Base-by-base conservation (phyloP, 2,329 filamentous ascomycete species). In the Trichothecium sympodiale region DNA sequence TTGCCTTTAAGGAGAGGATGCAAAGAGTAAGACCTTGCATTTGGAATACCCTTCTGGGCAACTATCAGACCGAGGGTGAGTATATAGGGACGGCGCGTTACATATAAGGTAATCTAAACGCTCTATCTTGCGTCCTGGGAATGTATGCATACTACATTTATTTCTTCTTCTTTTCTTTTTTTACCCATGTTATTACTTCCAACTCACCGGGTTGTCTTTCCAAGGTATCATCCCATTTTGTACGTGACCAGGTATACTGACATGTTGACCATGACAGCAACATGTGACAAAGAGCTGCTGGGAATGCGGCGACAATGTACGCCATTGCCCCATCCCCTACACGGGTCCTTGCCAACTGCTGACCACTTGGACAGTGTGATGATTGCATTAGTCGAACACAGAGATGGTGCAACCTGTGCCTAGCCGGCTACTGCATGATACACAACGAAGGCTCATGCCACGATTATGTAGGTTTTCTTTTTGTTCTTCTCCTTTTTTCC, bases 271-370 rank as follows among this genome's bases (percentile, higher is more conserved):
- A 40, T 17, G 31, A 34, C 14, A 75, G 61, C 64, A 67, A 43
- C 72, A 71, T 36, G 75, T 83, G 51, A 76, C 73, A 12, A 65
- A 62, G 47, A 74, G 86, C 49, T 94, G 87, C 62, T 91, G 84
- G 71, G 86, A 88, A 56, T 94, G 87, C 55, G 86, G 85, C 35
- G 74, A 73, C 42, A 89, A 83, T 41, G 82, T 86, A 61, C 63
- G 75, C 54, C 31, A 28, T 23, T 29, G 8, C 14, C 17, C 12
- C 15, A 28, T 12, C 12, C 5, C 18, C 13, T 12, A 5, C 8
- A 16, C 17, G 30, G 23, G n/a, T 14, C 13, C 10, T 26, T n/a
- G 30, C 45, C 40, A 35, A 28, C 34, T 18, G 14, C 25, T 26
- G 17, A 33, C 20, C 10, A 25, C 10, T 25, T 23, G 15, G 8